Evolutionary conservation across 495 filamentous ascomycete genomes (phyloP), one percentile per base, ranked within the genome.

Genomic region (Mycothermus thermophilus): DNA sequence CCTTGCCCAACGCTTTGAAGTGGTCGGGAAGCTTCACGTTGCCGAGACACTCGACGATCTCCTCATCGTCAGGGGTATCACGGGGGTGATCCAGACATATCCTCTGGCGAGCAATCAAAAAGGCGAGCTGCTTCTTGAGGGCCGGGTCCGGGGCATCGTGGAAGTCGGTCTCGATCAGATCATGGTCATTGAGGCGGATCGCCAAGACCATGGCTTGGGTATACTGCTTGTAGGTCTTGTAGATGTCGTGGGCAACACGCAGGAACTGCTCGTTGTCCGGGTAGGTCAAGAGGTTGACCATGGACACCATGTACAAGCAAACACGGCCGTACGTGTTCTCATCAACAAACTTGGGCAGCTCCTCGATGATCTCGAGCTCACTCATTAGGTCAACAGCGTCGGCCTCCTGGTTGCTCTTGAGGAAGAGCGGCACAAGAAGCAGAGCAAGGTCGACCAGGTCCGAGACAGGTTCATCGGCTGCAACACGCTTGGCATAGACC

Each of bases 301-400:
- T 96, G 66, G 82, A 93, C 47, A 94, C 84, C 78, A 99, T 93
- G 57, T 99, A 99, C 46, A 99, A 57, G 62, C 88, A 95, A 36
- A 94, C 90, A 46, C 90, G 68, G 17, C 79, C 60, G 50, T 92
- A 99, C 20, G 86, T 95, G 56, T 96, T 81, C 52, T 93, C 80
- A 53, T 99, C 90, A 35, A 96, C 65, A 46, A 85, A 86, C 36
- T 79, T 66, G 26, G 82, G 77, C n/a, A 99, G 79, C 47, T 86
- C 66, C 46, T 93, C 81, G 47, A 96, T 96, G 45, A 92, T 93
- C 55, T 99, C 90, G 30, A 99, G 62, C 53, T 99, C 92, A 55
- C 82, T 90, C 67, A 96, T 74, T 39, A 99, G 68, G 58, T 99
- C 90, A 24, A 96, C 90, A 12, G 90, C 92, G 58, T 99, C 90